Conservation (phyloP, 2,329 filamentous ascomycete species). For the Ophiosphaerella narmari region DNA sequence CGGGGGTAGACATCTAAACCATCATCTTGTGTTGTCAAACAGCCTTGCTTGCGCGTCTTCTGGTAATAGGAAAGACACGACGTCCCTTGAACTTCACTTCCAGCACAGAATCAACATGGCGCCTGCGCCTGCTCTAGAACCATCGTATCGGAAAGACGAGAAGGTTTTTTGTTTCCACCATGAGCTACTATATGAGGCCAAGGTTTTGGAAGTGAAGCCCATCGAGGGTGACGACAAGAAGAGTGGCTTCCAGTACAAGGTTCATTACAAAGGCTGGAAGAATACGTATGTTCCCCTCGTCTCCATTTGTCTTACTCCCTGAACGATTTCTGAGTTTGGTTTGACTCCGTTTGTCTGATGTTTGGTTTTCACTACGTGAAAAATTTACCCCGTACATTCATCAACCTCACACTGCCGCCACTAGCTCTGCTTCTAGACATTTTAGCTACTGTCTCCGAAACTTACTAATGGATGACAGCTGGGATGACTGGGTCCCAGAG, state of each 20-base stretch:
- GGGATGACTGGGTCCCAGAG: slow-evolving; percentile 97
- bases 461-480: slow-evolving; percentile 56
- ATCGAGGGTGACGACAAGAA: slow-evolving; percentile 68
- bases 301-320: not conserved
- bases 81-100: slow-evolving; percentile 10
- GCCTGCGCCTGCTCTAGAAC: slow-evolving; percentile 58
- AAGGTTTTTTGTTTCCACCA: slow-evolving; percentile 96
- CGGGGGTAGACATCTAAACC: too few species aligned
- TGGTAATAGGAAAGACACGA: slow-evolving; percentile 22
- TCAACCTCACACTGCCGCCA: not conserved
- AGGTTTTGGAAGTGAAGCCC: slow-evolving; percentile 79
- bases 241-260: slow-evolving; percentile 81
- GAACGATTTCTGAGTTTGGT: not conserved
- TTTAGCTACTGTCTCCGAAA: too few species aligned
- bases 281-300: slow-evolving; percentile 69
- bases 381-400: not conserved
- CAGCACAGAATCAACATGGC: slow-evolving; percentile 46
- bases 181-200: slow-evolving; percentile 96
- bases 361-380: slow-evolving; percentile 5
- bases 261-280: slow-evolving; percentile 99
- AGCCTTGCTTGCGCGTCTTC: not conserved
- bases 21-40: not conserved
- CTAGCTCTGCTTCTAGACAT: not conserved
- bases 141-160: slow-evolving; percentile 75
- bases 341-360: slow-evolving; percentile 11